These are phyloP conservation scores for Cymbopogon flexuosus DNA, from an alignment of 202 grass and related monocot species.

Conservation along the genomic window DNA sequence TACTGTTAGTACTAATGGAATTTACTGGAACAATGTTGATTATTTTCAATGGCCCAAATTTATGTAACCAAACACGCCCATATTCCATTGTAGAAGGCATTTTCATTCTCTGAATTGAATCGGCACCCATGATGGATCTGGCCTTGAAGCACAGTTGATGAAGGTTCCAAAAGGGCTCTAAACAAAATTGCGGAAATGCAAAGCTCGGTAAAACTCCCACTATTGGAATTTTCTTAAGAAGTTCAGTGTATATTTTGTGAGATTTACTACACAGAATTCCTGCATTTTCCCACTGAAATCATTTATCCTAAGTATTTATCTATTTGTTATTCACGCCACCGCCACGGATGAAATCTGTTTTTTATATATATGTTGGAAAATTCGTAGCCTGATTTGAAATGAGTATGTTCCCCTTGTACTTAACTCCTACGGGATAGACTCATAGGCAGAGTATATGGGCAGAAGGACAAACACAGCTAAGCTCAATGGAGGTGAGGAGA, in stretches of 20 bases:
- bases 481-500: background rate
- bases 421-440: too few species aligned
- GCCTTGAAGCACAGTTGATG: background rate
- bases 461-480: background rate
- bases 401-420: too few species aligned
- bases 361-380: background rate
- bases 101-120: background rate
- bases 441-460: too few species aligned
- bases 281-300: background rate
- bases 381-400: too few species aligned
- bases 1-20: background rate
- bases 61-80: background rate
- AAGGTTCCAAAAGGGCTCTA: background rate
- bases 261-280: background rate
- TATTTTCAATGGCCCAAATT: background rate
- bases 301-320: background rate
- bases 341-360: background rate
- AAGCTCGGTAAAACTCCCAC: background rate
- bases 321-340: background rate
- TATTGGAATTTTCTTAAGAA: background rate
- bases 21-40: background rate
- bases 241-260: background rate
- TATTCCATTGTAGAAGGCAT: background rate
- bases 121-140: background rate
- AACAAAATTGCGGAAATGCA: background rate